phyloP scores from a whole-genome alignment of 176 grass and related monocot species.

The Avena sativa region DNA sequence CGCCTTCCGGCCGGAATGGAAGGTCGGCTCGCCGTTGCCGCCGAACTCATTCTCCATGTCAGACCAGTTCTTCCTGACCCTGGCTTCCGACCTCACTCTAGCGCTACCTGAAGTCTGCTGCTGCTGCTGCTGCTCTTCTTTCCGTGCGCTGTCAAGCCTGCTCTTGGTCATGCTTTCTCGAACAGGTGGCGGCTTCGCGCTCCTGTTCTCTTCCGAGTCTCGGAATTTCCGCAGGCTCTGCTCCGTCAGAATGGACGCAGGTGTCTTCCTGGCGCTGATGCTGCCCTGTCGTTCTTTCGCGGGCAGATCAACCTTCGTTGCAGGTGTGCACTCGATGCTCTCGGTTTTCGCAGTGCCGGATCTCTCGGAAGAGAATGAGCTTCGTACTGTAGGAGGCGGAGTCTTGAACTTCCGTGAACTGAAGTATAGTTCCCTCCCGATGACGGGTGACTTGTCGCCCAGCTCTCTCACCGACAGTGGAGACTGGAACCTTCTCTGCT shows the following conservation, averaged over 20 bases:
- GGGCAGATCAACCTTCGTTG: conserved; percentile 43
- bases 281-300: conserved; percentile 37
- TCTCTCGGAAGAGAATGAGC: conserved; percentile 64
- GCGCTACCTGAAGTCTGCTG: background rate
- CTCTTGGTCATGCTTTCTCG: conserved; percentile 52
- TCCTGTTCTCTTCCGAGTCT: conserved; percentile 66
- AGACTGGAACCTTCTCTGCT: conserved; percentile 69
- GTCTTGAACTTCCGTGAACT: conserved; percentile 56
- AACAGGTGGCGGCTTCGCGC: conserved; percentile 10
- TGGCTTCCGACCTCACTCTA: conserved; percentile 37
- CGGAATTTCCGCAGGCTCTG: conserved; percentile 60
- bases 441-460: conserved; percentile 57
- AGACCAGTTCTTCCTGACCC: conserved; percentile 32
- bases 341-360: conserved; percentile 40
- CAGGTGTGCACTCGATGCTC: conserved; percentile 47
- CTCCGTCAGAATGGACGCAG: conserved; percentile 50
- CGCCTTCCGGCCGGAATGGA: conserved; percentile 37
- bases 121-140: conserved; percentile 27
- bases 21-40: conserved; percentile 40
- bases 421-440: conserved; percentile 49
- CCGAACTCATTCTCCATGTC: conserved; percentile 64
- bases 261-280: conserved; percentile 28
- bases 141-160: conserved; percentile 42
- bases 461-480: conserved; percentile 54
- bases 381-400: conserved; percentile 62